Evolutionary conservation across 306 rosid species (phyloP).

Genomic region (Morella rubra): DNA sequence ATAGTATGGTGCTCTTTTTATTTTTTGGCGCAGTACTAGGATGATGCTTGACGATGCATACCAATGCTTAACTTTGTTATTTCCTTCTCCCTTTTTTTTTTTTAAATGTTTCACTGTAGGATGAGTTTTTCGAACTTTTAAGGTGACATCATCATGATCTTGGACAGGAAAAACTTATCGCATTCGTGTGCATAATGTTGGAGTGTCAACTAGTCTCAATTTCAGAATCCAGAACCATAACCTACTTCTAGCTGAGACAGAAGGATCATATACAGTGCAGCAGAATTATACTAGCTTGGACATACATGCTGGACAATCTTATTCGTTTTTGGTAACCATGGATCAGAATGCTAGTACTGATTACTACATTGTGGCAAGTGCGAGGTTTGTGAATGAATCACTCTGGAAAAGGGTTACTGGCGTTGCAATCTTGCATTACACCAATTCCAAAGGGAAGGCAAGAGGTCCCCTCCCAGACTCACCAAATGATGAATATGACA

Average conservation of each 20-base stretch:
- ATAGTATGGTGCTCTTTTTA: neutral
- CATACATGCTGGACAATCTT: constrained; percentile 94
- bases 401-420: constrained; percentile 88
- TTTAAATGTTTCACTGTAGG: neutral
- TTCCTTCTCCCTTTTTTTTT: neutral
- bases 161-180: constrained; percentile 86
- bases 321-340: constrained; percentile 78
- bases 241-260: constrained; percentile 88
- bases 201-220: constrained; percentile 87
- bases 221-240: constrained; percentile 93
- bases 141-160: constrained; percentile 11
- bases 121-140: constrained; percentile 7
- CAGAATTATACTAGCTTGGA: constrained; percentile 92
- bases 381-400: constrained; percentile 84
- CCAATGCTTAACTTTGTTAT: neutral
- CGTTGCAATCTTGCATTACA: constrained; percentile 80
- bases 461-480: constrained; percentile 71
- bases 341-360: constrained; percentile 95
- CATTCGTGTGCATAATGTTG: constrained; percentile 87
- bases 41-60: neutral
- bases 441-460: constrained; percentile 96
- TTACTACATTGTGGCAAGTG: constrained; percentile 94
- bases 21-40: too few species aligned
- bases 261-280: constrained; percentile 93
- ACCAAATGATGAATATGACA: constrained; percentile 83